Evolutionary conservation across 1,139 yeast species (phyloP), one percentile per base, ranked within the genome.

Genomic region (Wickerhamomyces sp.): DNA sequence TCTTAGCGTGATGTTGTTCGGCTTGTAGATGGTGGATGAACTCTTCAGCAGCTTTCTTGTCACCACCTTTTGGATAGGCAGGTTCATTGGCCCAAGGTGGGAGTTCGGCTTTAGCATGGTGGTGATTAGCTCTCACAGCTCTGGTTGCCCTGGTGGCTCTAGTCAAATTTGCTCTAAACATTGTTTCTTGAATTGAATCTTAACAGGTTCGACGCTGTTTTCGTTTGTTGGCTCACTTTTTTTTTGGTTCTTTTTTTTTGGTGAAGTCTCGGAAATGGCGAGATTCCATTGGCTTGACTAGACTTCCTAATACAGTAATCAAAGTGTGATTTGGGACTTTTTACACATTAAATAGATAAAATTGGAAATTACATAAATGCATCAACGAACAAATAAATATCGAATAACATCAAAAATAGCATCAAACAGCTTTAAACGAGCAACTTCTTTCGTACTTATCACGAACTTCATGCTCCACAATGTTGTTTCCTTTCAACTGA

Each of bases 1-100:
- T 72, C 47, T 64, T 71, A 39, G 95, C 88, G 66, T 91, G 97
- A 57, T 80, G 79, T 52, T 69, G 71, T 56, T 86, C 75, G 52
- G 81, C 87, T 52, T 75, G 64, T 37, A 65, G 38, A 33, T 58
- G 55, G 40, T 68, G 63, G 49, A 60, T 61, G 63, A 67, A 78
- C 23, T 68, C 77, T 51, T 68, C 61, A 42, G 76, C 85, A 51
- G 77, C 77, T 39, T 64, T 72, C 34, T 67, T 54, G 53, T 75
- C 64, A 41, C 74, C 60, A 25, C 39, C 44, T 44, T 51, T 49
- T 40, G 55, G 49, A 51, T 55, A 55, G 22, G 64, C 66, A 52
- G 61, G 61, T 53, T 61, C 54, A 37, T 40, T 32, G 35, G 59
- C 58, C 54, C 55, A 52, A 47, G 54, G 54, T 46, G 59, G 61